Evolutionary conservation across 176 grass and related monocot genomes (phyloP).

Genomic region (Paspalum notatum): DNA sequence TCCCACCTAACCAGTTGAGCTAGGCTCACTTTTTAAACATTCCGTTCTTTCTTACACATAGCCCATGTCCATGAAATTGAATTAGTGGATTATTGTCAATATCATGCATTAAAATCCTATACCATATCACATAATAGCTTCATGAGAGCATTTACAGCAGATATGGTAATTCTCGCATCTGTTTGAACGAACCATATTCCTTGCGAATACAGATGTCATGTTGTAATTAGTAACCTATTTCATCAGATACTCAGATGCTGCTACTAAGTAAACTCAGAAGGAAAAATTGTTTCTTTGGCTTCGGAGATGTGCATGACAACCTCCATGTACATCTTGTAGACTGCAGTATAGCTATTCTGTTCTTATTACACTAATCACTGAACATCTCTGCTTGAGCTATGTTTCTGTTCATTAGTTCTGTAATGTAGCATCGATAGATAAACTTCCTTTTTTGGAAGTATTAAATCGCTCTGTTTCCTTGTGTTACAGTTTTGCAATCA

Average conservation of each 20-base stretch:
- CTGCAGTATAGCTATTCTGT: neutral
- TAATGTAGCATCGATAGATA: neutral
- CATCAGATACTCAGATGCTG: conserved; percentile 3
- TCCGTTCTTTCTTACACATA: neutral
- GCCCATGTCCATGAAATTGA: conserved; percentile 3
- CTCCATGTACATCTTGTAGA: neutral
- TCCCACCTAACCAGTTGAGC: too few species aligned
- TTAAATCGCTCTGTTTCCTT: conserved; percentile 14
- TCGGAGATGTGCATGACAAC: neutral
- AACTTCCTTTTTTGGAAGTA: conserved; percentile 12
- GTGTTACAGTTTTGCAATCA: conserved; percentile 94
- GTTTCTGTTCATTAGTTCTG: neutral
- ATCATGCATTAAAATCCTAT: neutral
- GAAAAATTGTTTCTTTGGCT: neutral
- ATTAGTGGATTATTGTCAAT: neutral
- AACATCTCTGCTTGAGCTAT: neutral
- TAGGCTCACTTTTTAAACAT: too few species aligned
- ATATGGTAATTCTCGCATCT: conserved; percentile 1
- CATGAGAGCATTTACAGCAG: neutral
- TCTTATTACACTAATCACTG: neutral
- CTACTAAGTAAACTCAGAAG: neutral
- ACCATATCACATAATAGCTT: neutral
- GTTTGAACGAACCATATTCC: conserved; percentile 5
- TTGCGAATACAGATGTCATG: neutral
- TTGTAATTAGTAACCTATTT: neutral